These are phyloP conservation scores for Ramularia collo-cygni DNA, from an alignment of 2,329 filamentous ascomycete species.

Conservation along the genomic window DNA sequence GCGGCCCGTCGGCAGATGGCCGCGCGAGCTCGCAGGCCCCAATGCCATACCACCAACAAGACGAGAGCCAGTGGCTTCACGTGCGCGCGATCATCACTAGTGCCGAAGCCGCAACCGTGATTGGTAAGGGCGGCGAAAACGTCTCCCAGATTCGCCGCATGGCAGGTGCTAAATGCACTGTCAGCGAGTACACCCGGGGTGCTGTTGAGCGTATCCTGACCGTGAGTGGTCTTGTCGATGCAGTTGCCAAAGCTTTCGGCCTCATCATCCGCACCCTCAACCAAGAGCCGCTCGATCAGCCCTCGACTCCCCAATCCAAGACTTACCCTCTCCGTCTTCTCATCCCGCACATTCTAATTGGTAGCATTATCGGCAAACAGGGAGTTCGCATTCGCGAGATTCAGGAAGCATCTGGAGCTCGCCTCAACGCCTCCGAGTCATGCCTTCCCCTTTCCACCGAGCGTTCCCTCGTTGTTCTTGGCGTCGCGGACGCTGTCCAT, in stretches of 20 bases:
- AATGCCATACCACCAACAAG: constrained; percentile 52
- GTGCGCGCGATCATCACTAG: constrained; percentile 96
- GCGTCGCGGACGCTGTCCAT: constrained; percentile 95
- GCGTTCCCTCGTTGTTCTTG: constrained; percentile 94
- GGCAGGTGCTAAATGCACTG: constrained; percentile 96
- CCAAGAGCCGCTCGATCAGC: constrained; percentile 82
- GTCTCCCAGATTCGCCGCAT: constrained; percentile 93
- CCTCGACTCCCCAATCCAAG: constrained; percentile 90
- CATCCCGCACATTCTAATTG: constrained; percentile 94
- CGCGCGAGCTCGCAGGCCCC: constrained; percentile 38
- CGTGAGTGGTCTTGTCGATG: constrained; percentile 92
- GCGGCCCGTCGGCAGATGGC: constrained; percentile 46
- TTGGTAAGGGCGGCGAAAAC: constrained; percentile 97
- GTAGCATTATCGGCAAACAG: constrained; percentile 96
- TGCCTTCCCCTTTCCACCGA: constrained; percentile 93
- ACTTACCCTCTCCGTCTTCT: constrained; percentile 93
- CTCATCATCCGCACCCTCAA: constrained; percentile 97
- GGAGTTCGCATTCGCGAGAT: constrained; percentile 96
- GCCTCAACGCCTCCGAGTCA: constrained; percentile 91
- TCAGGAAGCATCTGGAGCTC: constrained; percentile 92
- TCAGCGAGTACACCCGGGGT: constrained; percentile 95
- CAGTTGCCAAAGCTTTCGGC: constrained; percentile 95
- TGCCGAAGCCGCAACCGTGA: constrained; percentile 93
- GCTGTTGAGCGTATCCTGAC: constrained; percentile 96
- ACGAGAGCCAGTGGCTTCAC: constrained; percentile 95